These are phyloP conservation scores for Didymella lethalis DNA, from an alignment of 2,329 filamentous ascomycete genomes.

Conservation along the genomic window DNA sequence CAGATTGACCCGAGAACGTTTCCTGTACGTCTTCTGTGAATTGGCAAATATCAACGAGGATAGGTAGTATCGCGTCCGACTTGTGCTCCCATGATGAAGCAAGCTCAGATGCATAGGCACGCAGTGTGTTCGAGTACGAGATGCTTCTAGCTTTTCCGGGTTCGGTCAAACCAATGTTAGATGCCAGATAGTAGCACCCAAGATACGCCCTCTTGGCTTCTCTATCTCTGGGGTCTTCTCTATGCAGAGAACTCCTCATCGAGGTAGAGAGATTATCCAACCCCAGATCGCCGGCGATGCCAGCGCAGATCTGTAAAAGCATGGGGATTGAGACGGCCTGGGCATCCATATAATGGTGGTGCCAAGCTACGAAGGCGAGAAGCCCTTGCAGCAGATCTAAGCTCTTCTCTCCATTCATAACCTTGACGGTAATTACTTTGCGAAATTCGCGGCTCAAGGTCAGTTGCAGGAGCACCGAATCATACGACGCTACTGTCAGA, in stretches of 20 bases:
- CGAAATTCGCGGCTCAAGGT: constrained; percentile 48
- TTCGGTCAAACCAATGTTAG: constrained; percentile 40
- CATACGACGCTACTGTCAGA: constrained; percentile 44
- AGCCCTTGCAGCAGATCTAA: constrained; percentile 45
- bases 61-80: constrained; percentile 41
- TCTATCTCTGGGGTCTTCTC: constrained; percentile 34
- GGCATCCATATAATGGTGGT: constrained; percentile 49
- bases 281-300: constrained; percentile 43
- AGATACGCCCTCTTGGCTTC: constrained; percentile 48
- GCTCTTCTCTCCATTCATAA: constrained; percentile 49
- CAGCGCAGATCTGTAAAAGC: constrained; percentile 46
- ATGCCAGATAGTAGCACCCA: constrained; percentile 47
- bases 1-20: constrained; percentile 39
- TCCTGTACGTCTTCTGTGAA: constrained; percentile 49
- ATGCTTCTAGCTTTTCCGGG: constrained; percentile 34
- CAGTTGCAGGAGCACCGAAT: constrained; percentile 41
- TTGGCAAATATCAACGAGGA: constrained; percentile 44
- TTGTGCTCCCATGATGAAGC: constrained; percentile 42
- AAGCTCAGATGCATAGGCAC: constrained; percentile 45
- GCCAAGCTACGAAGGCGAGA: constrained; percentile 49
- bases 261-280: constrained; percentile 38
- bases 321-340: constrained; percentile 46
- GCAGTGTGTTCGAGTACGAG: constrained; percentile 38
- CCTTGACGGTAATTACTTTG: constrained; percentile 45
- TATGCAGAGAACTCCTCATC: constrained; percentile 31